Evolutionary conservation across 2,329 filamentous ascomycete genomes (phyloP).

Genomic region (Mariannaea sp.): DNA sequence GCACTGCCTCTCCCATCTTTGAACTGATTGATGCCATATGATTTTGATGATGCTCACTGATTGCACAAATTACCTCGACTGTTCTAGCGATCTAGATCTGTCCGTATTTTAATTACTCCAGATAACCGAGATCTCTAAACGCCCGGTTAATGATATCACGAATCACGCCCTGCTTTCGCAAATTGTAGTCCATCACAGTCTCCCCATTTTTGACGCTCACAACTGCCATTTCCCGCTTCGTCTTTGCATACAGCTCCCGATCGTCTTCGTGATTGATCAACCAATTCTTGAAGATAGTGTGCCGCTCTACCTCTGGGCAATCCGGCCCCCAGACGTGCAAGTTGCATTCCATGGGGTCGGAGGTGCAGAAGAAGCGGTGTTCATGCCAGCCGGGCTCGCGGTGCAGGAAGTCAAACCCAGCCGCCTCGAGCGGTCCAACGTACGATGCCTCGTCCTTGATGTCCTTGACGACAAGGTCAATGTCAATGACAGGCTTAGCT

Average conservation of each 20-base stretch:
- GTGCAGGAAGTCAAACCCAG: conserved; percentile 51
- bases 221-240: conserved; percentile 45
- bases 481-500: conserved; percentile 58
- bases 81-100: too few species aligned
- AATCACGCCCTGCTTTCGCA: conserved; percentile 48
- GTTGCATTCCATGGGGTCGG: conserved; percentile 47
- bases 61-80: too few species aligned
- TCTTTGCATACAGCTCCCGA: conserved; percentile 44
- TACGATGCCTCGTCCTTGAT: conserved; percentile 49
- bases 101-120: too few species aligned
- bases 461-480: conserved; percentile 53
- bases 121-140: conserved; percentile 33
- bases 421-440: conserved; percentile 47
- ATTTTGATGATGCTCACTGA: too few species aligned
- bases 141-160: conserved; percentile 44
- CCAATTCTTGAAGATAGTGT: conserved; percentile 53
- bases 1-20: too few species aligned
- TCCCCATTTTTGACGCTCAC: conserved; percentile 34
- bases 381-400: conserved; percentile 54
- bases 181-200: conserved; percentile 46
- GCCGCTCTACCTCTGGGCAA: conserved; percentile 48
- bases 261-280: conserved; percentile 46
- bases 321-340: conserved; percentile 54
- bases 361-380: conserved; percentile 51
- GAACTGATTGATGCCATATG: too few species aligned